These are phyloP conservation scores for Emmonsiellopsis sp. DNA, from an alignment of 2,329 filamentous ascomycete genomes.

Conservation along the genomic window DNA sequence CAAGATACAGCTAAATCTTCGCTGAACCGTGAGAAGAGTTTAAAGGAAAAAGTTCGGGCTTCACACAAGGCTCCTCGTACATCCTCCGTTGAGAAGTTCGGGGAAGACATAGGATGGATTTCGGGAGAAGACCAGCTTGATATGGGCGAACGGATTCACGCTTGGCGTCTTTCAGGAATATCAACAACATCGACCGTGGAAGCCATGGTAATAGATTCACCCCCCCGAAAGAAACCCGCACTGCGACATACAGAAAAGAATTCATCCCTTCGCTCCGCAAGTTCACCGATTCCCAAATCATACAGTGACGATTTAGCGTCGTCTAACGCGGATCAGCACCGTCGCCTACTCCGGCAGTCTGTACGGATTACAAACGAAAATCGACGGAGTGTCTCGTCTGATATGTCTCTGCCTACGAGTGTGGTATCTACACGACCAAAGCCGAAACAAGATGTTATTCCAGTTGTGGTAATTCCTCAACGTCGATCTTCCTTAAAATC, in stretches of 20 bases:
- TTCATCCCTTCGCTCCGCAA: constrained; percentile 41
- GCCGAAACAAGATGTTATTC: constrained; percentile 31
- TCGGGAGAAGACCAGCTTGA: constrained; percentile 22
- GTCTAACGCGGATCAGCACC: constrained; percentile 35
- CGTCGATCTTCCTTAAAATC: constrained; percentile 36
- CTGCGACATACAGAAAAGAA: constrained; percentile 49
- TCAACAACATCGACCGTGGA: constrained; percentile 49
- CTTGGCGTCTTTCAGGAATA: constrained; percentile 39
- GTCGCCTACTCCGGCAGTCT: constrained; percentile 42
- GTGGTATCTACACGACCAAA: constrained; percentile 19
- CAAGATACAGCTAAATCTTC: not conserved
- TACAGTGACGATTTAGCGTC: constrained; percentile 38
- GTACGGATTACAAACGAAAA: constrained; percentile 41
- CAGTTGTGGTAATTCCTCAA: constrained; percentile 41
- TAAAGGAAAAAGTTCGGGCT: constrained; percentile 26
- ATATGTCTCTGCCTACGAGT: constrained; percentile 28
- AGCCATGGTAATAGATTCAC: constrained; percentile 46
- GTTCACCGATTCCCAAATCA: constrained; percentile 36
- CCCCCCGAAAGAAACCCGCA: constrained; percentile 35
- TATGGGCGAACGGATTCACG: constrained; percentile 20
- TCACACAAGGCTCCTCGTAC: constrained; percentile 18
- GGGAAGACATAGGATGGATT: constrained; percentile 44
- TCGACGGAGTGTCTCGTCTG: constrained; percentile 35
- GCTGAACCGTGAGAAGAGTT: constrained; percentile 19
- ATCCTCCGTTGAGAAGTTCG: constrained; percentile 40